Conservation (phyloP, 495 filamentous ascomycete species). For the Xeromyces bisporus region DNA sequence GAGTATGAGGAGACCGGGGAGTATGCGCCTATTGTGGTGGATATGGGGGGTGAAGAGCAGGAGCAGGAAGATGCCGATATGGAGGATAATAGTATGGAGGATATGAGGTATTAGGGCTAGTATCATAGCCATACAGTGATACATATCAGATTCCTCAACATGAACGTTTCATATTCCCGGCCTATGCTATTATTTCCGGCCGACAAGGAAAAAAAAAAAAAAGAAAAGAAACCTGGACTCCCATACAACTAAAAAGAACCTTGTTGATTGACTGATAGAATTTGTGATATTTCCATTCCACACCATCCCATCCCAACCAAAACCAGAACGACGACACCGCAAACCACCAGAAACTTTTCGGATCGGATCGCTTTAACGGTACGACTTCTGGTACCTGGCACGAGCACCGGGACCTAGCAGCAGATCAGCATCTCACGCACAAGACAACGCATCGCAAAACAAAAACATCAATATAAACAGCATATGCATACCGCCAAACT, state of each 20-base stretch:
- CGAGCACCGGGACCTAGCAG: slow-evolving; percentile 64
- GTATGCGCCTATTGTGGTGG: slow-evolving; percentile 70
- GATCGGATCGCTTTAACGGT: slow-evolving; percentile 35
- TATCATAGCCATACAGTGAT: too few species aligned
- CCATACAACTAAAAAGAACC: slow-evolving; percentile 10
- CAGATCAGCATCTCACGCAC: too few species aligned
- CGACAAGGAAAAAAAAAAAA: slow-evolving; percentile 6
- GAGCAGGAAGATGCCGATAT: not conserved
- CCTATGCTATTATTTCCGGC: slow-evolving; percentile 16
- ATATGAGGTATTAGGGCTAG: too few species aligned
- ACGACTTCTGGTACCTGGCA: slow-evolving; percentile 87
- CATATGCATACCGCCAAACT: slow-evolving; percentile 43
- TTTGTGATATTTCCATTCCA: not conserved
- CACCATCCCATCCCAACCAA: not conserved
- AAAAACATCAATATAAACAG: slow-evolving; percentile 1
- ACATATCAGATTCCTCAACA: not conserved
- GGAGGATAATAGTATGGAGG: too few species aligned
- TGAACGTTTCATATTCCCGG: slow-evolving; percentile 19
- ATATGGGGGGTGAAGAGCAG: slow-evolving; percentile 29
- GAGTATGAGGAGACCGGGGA: slow-evolving; percentile 85
- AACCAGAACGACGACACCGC: slow-evolving; percentile 4
- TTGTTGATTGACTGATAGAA: too few species aligned
- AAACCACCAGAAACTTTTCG: slow-evolving; percentile 4
- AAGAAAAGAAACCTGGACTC: slow-evolving; percentile 7
- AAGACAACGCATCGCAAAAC: too few species aligned